These are phyloP conservation scores for Celoporthe dispersa DNA, from an alignment of 2,329 filamentous ascomycete species.

Conservation along the genomic window DNA sequence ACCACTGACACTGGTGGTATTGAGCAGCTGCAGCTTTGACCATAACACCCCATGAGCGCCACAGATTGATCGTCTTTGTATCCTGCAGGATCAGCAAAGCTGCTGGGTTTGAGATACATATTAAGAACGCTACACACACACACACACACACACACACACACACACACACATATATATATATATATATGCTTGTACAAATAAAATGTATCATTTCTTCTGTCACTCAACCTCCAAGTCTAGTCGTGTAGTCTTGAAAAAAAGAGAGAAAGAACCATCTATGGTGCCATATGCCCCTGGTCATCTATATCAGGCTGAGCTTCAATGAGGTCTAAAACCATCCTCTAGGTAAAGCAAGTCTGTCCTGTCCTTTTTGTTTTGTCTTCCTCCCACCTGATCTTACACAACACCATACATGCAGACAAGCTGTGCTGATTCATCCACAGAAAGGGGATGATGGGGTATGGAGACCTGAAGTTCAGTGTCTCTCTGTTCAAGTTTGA, in stretches of 20 bases:
- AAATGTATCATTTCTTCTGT: background rate
- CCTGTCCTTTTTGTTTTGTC: background rate
- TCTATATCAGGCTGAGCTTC: slow-evolving; percentile 21
- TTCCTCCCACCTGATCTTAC: slow-evolving; percentile 6
- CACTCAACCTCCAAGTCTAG: slow-evolving; percentile 15
- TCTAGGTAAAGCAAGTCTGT: slow-evolving; percentile 6
- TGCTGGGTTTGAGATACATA: slow-evolving; percentile 2
- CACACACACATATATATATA: too few species aligned
- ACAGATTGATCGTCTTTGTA: too few species aligned
- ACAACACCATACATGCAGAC: slow-evolving; percentile 3
- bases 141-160: background rate
- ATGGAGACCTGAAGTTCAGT: background rate
- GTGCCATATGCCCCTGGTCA: slow-evolving; percentile 12
- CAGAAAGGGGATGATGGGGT: background rate
- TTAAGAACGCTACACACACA: background rate
- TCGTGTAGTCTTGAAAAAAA: background rate
- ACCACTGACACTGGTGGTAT: too few species aligned
- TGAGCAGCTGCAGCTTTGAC: too few species aligned
- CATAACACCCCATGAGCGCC: too few species aligned
- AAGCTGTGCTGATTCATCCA: background rate
- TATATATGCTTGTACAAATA: background rate
- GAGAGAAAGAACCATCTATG: slow-evolving; percentile 16
- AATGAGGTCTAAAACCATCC: slow-evolving; percentile 20
- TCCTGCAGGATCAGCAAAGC: too few species aligned
- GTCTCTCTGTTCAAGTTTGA: background rate